phyloP scores from a whole-genome alignment of 2,329 filamentous ascomycete genomes.

The Mycosphaerella sp. region DNA sequence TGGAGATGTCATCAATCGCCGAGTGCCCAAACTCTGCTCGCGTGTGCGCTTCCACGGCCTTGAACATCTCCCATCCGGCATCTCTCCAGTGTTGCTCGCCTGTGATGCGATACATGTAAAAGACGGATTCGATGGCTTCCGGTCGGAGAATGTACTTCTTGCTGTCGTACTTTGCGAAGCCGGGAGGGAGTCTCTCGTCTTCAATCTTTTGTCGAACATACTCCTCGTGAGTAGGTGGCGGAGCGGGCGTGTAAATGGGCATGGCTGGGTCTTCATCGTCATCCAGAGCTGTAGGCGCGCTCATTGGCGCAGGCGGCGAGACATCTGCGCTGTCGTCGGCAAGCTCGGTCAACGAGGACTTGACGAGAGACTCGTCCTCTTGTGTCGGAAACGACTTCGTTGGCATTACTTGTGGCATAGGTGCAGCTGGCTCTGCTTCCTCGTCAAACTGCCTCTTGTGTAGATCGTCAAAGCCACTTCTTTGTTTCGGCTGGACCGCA shows the following conservation, averaged over 20 bases:
- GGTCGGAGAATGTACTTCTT: conserved; percentile 47
- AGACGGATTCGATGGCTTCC: conserved; percentile 81
- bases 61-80: conserved; percentile 81
- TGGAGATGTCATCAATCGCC: conserved; percentile 60
- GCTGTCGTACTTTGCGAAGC: conserved; percentile 36
- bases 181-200: conserved; percentile 37
- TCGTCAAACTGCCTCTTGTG: conserved; percentile 1
- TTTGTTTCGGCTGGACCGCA: not conserved
- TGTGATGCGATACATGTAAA: conserved; percentile 86
- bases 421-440: not conserved
- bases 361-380: conserved; percentile 1
- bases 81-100: conserved; percentile 70
- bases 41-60: conserved; percentile 61
- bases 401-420: conserved; percentile 1
- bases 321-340: not conserved
- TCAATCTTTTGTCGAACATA: conserved; percentile 33
- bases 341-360: not conserved
- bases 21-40: conserved; percentile 61
- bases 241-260: conserved; percentile 24
- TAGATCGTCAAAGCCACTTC: not conserved
- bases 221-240: conserved; percentile 29
- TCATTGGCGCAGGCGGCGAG: not conserved
- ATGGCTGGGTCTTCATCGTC: not conserved
- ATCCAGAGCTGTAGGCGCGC: not conserved
- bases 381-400: conserved; percentile 4